Percentiles rank a stretch among this genome's conserved stretches.
These are phyloP conservation scores for Phylloporus sp. DNA, from an alignment of 1,284 basidiomycete species.

Conservation along the genomic window DNA sequence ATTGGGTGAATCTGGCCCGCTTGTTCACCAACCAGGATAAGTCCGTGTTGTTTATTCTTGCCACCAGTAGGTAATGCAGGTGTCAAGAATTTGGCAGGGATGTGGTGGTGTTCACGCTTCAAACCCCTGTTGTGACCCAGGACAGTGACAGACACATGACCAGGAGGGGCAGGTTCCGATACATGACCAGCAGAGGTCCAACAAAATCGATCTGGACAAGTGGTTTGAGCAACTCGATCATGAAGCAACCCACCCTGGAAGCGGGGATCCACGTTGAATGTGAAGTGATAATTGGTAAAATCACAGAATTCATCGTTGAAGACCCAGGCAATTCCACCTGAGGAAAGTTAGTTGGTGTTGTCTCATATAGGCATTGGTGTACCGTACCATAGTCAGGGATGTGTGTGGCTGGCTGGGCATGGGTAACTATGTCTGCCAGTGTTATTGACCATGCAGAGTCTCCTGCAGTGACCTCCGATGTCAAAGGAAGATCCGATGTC, in stretches of 20 bases:
- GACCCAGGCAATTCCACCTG: constrained; percentile 7
- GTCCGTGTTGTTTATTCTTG: neutral
- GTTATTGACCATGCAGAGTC: neutral
- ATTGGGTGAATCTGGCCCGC: neutral
- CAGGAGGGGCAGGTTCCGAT: neutral
- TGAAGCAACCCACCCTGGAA: neutral
- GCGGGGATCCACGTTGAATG: constrained; percentile 7
- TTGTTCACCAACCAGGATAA: neutral
- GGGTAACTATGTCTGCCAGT: neutral
- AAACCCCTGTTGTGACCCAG: neutral
- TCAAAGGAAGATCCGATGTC: neutral
- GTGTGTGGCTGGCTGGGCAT: neutral
- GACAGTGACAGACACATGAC: neutral
- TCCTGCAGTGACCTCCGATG: neutral
- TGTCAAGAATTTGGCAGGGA: neutral
- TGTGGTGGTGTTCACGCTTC: neutral
- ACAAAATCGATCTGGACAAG: constrained; percentile 8
- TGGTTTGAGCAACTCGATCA: neutral
- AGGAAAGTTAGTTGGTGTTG: neutral
- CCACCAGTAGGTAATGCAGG: neutral
- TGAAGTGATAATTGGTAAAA: neutral
- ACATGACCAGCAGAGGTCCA: neutral
- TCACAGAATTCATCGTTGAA: constrained; percentile 6
- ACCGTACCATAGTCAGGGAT: neutral
- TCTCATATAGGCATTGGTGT: no score